Percentiles rank a stretch among this genome's conserved stretches.
phyloP scores from a whole-genome alignment of 805 yeast species.

The Kluyveromyces siamensis region DNA sequence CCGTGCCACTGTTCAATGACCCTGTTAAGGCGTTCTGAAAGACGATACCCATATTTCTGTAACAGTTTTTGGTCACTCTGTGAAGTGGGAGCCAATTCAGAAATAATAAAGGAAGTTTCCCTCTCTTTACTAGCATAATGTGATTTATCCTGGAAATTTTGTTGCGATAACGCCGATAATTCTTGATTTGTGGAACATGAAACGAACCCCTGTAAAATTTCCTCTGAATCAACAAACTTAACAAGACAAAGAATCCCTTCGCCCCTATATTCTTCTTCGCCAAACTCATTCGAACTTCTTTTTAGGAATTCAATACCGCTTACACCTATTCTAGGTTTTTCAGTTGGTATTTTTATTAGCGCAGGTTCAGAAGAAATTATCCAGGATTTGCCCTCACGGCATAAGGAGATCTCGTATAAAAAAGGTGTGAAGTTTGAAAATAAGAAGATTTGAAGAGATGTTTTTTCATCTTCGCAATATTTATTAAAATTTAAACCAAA shows the following conservation, averaged over 20 bases:
- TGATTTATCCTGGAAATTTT: not conserved
- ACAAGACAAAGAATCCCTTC: not conserved
- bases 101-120: too few species aligned
- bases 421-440: not conserved
- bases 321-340: not conserved
- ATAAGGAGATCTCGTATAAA: not conserved
- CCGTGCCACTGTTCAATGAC: conserved; percentile 8
- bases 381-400: not conserved
- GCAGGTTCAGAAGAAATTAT: not conserved
- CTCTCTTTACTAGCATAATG: not conserved
- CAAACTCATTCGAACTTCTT: not conserved
- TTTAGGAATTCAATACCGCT: not conserved
- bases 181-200: not conserved
- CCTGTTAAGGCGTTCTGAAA: conserved; percentile 19
- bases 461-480: not conserved
- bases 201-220: not conserved
- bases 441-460: not conserved
- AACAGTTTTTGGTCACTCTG: conserved; percentile 11
- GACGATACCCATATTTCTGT: conserved; percentile 20
- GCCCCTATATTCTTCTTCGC: not conserved
- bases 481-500: conserved; percentile 13
- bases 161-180: not conserved
- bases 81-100: not conserved
- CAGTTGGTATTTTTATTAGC: not conserved
- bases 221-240: not conserved